These are phyloP conservation scores for Austroboletus novae-zelandiae DNA, from an alignment of 1,284 basidiomycete species.

Conservation along the genomic window DNA sequence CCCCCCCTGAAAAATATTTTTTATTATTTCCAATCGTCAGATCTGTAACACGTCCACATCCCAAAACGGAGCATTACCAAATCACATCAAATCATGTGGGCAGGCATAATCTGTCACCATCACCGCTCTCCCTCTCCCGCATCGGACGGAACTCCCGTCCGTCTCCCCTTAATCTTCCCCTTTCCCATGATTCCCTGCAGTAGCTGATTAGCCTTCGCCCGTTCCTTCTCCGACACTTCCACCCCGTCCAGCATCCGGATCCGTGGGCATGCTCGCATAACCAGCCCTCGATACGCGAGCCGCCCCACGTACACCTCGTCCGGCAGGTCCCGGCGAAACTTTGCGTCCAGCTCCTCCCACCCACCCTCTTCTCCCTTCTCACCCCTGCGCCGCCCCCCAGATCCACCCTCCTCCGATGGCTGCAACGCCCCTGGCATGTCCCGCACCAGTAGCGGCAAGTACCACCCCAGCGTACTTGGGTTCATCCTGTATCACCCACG, in stretches of 20 bases:
- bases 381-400: conserved; percentile 32
- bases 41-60: conserved; percentile 8
- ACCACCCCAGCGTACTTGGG: conserved; percentile 92
- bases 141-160: conserved; percentile 14
- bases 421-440: conserved; percentile 67
- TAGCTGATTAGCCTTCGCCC: conserved; percentile 72
- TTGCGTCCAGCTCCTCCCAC: conserved; percentile 78
- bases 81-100: conserved; percentile 28
- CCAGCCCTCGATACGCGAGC: conserved; percentile 81
- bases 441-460: conserved; percentile 78
- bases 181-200: conserved; percentile 55
- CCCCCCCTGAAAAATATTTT: conserved; percentile 11
- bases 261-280: conserved; percentile 71
- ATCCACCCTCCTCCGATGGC: conserved; percentile 46
- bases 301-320: conserved; percentile 84
- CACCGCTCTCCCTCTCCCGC: conserved; percentile 8
- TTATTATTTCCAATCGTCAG: conserved; percentile 12
- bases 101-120: conserved; percentile 34
- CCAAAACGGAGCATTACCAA: neutral
- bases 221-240: conserved; percentile 74
- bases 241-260: conserved; percentile 82
- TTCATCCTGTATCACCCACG: conserved; percentile 71
- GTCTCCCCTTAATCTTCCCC: conserved; percentile 32
- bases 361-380: conserved; percentile 32
- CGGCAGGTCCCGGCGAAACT: conserved; percentile 86